Evolutionary conservation across 257 asterid genomes (phyloP).

Genomic region (Capsicum chinense): DNA sequence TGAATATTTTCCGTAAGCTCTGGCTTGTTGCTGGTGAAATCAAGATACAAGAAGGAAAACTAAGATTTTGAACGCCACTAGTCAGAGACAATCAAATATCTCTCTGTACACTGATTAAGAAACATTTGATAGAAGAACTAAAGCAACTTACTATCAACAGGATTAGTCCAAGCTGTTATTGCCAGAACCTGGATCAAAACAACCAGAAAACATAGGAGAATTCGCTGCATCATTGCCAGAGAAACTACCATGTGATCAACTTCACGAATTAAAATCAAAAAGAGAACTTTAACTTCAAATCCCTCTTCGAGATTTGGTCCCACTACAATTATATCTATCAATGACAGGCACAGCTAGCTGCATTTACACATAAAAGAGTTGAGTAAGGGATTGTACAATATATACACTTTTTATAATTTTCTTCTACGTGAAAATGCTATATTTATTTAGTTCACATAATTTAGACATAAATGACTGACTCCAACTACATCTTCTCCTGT

Average conservation of each 20-base stretch:
- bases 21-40: background rate
- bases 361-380: background rate
- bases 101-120: background rate
- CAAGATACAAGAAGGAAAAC: background rate
- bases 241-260: conserved; percentile 26
- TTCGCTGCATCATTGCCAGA: conserved; percentile 43
- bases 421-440: too few species aligned
- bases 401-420: too few species aligned
- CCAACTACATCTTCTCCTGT: too few species aligned
- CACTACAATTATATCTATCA: background rate
- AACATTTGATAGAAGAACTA: background rate
- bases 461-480: too few species aligned
- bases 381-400: background rate
- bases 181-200: conserved; percentile 44
- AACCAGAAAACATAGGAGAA: conserved; percentile 45
- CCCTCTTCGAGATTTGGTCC: background rate
- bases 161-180: conserved; percentile 54
- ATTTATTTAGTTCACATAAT: too few species aligned
- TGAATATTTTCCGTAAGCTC: conserved; percentile 10
- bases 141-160: conserved; percentile 53
- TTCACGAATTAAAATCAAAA: conserved; percentile 11
- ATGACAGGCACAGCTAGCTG: background rate
- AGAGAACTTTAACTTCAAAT: background rate
- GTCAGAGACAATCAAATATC: background rate
- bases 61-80: conserved; percentile 20